Evolutionary conservation across 257 asterid species (phyloP).

Genomic region (Thymus mandschuricus): DNA sequence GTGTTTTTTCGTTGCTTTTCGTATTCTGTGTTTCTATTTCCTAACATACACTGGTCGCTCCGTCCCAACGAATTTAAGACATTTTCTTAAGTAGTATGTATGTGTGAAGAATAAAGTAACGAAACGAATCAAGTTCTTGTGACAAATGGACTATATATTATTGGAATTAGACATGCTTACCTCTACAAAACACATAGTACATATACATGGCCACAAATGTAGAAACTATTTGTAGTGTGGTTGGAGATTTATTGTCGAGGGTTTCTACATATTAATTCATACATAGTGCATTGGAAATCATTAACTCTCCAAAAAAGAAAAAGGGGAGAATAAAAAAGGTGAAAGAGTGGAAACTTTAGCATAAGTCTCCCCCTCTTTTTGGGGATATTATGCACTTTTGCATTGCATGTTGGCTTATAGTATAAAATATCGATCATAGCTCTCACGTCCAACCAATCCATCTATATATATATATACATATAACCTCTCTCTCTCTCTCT

Average conservation of each 20-base stretch:
- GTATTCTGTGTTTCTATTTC: no score
- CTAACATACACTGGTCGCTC: no score
- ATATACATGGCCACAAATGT: not conserved
- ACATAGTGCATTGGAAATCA: slow-evolving; percentile 40
- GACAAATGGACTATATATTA: not conserved
- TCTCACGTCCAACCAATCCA: slow-evolving; percentile 35
- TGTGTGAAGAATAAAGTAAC: no score
- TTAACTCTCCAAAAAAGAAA: slow-evolving; percentile 16
- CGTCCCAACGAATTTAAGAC: no score
- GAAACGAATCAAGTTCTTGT: no score
- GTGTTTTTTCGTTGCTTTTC: no score
- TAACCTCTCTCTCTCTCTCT: slow-evolving; percentile 3
- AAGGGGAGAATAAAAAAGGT: not conserved
- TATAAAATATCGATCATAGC: not conserved
- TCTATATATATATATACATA: not conserved
- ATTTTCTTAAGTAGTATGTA: no score
- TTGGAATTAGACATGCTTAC: not conserved
- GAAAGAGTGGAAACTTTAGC: slow-evolving; percentile 44
- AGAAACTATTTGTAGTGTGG: slow-evolving; percentile 27
- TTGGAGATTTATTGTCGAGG: slow-evolving; percentile 25
- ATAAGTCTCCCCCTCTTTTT: slow-evolving; percentile 30
- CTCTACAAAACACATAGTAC: not conserved
- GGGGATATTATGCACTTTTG: slow-evolving; percentile 31
- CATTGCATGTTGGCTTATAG: slow-evolving; percentile 53
- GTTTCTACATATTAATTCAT: slow-evolving; percentile 1